phyloP scores from a whole-genome alignment of 768 basidiomycete species.

The Podaxis carcinomalis region DNA sequence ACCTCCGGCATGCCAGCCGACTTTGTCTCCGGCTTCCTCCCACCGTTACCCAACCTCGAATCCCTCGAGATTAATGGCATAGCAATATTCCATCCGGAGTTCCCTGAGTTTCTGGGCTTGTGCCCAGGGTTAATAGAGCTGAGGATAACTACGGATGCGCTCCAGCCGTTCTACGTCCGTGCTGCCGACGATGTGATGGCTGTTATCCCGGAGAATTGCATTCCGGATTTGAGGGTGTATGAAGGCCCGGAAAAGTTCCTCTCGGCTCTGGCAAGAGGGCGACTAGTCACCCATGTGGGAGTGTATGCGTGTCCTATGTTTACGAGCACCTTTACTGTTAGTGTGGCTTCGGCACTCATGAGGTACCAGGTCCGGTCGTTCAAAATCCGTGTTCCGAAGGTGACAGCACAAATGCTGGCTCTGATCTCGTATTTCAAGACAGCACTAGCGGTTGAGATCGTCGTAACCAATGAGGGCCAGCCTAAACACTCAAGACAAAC shows the following conservation, averaged over 20 bases:
- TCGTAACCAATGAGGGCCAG: slow-evolving; percentile 1
- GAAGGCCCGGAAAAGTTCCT: slow-evolving; percentile 5
- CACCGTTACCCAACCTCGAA: slow-evolving; percentile 7
- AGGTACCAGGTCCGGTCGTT: slow-evolving; percentile 1
- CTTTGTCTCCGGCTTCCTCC: slow-evolving; percentile 5
- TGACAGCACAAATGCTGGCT: not conserved
- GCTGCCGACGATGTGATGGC: slow-evolving; percentile 1
- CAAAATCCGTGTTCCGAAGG: slow-evolving; percentile 3
- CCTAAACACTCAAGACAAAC: not conserved
- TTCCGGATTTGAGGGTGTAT: slow-evolving; percentile 7
- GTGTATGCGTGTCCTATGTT: not conserved
- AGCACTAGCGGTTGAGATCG: not conserved
- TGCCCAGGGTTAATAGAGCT: slow-evolving; percentile 4
- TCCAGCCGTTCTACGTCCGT: not conserved
- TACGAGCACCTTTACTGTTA: not conserved
- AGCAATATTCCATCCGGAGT: slow-evolving; percentile 3
- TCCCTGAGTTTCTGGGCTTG: not conserved
- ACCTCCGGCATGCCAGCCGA: slow-evolving; percentile 8
- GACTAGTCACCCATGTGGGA: slow-evolving; percentile 5
- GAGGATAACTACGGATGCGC: slow-evolving; percentile 1
- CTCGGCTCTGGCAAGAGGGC: not conserved
- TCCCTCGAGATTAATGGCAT: slow-evolving; percentile 10
- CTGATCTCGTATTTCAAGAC: slow-evolving; percentile 7
- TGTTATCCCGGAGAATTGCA: not conserved
- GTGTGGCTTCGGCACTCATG: not conserved